Base-by-base conservation (phyloP, 2,329 filamentous ascomycete genomes). In the Botrytis byssoidea region DNA sequence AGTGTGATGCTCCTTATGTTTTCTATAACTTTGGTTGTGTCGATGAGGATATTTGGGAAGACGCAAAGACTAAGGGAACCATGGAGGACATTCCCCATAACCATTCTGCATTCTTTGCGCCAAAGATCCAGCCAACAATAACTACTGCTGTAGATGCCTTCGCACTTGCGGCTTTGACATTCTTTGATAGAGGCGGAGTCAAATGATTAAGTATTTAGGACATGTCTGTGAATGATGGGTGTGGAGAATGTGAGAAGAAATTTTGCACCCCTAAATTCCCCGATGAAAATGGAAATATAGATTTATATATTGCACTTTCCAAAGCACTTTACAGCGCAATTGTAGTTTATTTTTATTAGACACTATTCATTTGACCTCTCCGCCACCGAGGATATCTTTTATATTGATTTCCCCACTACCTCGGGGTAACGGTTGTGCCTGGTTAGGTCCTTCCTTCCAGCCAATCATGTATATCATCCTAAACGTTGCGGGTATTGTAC, bases 401-500 rank as follows among this genome's bases (percentile, higher is more conserved):
- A 99, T 87, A 82, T 93, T 97, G 60, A 97, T 85, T 81, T 97
- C 87, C 16, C 93, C 96, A 76, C 92, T 97, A 0, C 96, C 96
- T 77, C 96, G 89, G 77, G 91, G 84, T 74, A 98, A 84, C 8
- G 96, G 95, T 83, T 95, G 86, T 3, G 91, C 86, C 83, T 98
- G 95, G 71, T 91, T 89, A 44, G 88, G 87, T 2, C 93, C 91
- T 77, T 95, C 93, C 81, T 95, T 97, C 96, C 96, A 99, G 0
- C 96, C 96, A 83, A 99, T 99, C 95, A 98, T 98, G 83, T 96
- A 97, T 75, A 99, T 98, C 78, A 97, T 88, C 78, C 96, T 88
- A 81, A 98, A 99, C 0, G 96, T 99, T 1, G 96, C 96, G 0
- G 96, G 96, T 75, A 96, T 86, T 1, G 85, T 89, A 32, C 88